Base-by-base conservation (phyloP, 495 filamentous ascomycete species). In the Glonium stellatum region DNA sequence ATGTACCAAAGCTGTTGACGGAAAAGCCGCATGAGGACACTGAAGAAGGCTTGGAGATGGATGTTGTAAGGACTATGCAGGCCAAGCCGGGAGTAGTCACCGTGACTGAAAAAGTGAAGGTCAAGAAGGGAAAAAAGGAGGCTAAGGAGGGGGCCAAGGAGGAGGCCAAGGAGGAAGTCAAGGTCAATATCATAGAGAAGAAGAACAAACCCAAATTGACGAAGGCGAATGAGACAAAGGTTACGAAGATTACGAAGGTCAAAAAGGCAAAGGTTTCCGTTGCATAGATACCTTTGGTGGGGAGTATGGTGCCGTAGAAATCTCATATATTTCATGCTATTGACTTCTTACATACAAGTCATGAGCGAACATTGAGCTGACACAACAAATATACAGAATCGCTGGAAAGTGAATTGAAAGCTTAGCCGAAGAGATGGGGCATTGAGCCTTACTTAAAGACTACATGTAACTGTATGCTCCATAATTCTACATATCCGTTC, bases 1-100 rank as follows among this genome's bases (percentile, higher is more conserved):
- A 72, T 10, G 63, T 18, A 18, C 39, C 39, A 11, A 44, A 44
- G 39, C 13, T 44, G 39, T 44, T 44, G 39, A 18, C 39, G 18
- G 39, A 44, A 4, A 18, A 15, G 39, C 39, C 39, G 39, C 39
- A 15, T 18, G 39, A 44, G 2, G 39, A 44, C 4, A 11, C 39
- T 44, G 18, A 44, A 11, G 39, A 44, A 11, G 10, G 18, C 13
- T 44, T 44, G 39, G 18, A 44, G 27, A 31, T 6, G 39, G 39
- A 44, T 4, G 39, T 44, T 44, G 18, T 44, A 4, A 44, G 39
- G 39, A 44, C 18, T 44, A 18, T 18, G 39, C 39, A 44, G 39
- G 39, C 39, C 4, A 11, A 44, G 39, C 39, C 39, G 39, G 39
- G 39, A 44, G 12, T 11, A 11, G 39, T 44, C 2, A 44, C 39